Base-by-base conservation (phyloP, 495 filamentous ascomycete genomes). In the Penicillium odoratum region DNA sequence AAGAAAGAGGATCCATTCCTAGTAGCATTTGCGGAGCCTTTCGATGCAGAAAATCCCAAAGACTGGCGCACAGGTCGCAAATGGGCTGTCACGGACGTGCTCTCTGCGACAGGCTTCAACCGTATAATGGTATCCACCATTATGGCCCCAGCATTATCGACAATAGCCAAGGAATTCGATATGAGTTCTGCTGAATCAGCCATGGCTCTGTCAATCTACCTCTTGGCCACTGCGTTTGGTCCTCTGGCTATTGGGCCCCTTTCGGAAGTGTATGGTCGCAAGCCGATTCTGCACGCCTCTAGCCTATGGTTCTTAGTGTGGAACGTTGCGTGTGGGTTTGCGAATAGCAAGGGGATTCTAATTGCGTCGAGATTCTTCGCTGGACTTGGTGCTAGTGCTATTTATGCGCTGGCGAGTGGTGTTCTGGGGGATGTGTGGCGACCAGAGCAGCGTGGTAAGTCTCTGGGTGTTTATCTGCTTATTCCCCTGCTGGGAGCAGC, bases 221-320 rank as follows among this genome's bases (percentile, higher is more conserved):
- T 90, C n/a, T 76, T 91, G 4, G 88, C 85, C 7, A 91, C 85
- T 63, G 84, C 85, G 25, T 66, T 86, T 26, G 83, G 81, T 1
- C 87, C 87, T 0, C 57, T 91, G 34, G 51, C 88, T 16, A 75
- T 89, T 31, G 83, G 83, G 0, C 87, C 88, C 0, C 69, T 90
- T 40, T 84, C 78, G 15, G 88, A 91, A 66, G 82, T 90, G 10
- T 89, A 88, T 62, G 88, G 88, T 3, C 78, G 88, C n/a, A 68
- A 78, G 11, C 64, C 69, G 0, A 78, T 89, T 9, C 67, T 88
- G 26, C 80, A 79, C 21, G 68, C 67, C 5, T 71, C 81, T 4
- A 88, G 88, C 58, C 48, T 78, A 8, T 86, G 86, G 63, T 92
- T 89, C 59, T 74, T 83, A 7, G 47, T 78, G 5, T 83, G 72